Evolutionary conservation across 139 green algal genomes (phyloP).

Genomic region (Astrephomene gubernaculifera): DNA sequence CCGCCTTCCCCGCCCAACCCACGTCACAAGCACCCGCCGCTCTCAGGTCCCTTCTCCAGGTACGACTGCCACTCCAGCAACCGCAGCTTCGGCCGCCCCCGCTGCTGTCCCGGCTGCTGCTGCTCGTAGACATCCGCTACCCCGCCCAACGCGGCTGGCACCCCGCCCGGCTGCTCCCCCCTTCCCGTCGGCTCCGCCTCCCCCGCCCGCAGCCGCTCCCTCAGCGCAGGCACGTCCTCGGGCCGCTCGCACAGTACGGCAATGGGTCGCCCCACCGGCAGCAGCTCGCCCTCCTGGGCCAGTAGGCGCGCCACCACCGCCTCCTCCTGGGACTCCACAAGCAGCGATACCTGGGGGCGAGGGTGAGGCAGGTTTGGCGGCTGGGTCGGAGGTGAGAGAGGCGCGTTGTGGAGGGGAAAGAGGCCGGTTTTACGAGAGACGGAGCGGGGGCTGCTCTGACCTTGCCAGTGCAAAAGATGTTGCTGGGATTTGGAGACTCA

Average conservation of each 20-base stretch:
- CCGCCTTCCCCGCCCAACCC: too few species aligned
- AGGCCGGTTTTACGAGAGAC: too few species aligned
- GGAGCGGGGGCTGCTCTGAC: neutral
- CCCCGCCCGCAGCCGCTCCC: neutral
- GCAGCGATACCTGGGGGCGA: conserved; percentile 24
- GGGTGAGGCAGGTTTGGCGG: too few species aligned
- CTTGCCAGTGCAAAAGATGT: neutral
- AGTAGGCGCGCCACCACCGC: conserved; percentile 4
- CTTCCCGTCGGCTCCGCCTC: too few species aligned
- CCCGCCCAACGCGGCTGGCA: neutral
- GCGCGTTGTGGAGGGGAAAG: too few species aligned
- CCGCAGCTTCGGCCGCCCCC: neutral
- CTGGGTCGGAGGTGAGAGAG: too few species aligned
- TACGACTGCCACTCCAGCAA: conserved; percentile 37
- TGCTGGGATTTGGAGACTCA: too few species aligned
- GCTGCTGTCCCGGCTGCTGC: too few species aligned
- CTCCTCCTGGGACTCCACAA: conserved; percentile 42
- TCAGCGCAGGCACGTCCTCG: neutral
- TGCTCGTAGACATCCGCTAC: neutral
- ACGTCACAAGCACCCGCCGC: conserved; percentile 21
- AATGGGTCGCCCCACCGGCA: conserved; percentile 19
- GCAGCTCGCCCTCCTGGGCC: conserved; percentile 8
- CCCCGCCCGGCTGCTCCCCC: too few species aligned
- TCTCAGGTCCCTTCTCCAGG: neutral
- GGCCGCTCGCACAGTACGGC: neutral